A percentile compares a stretch with the other conserved stretches of the same genome.
Evolutionary conservation across 148 eudicot species (phyloP).

Genomic region (Persicaria maculosa): DNA sequence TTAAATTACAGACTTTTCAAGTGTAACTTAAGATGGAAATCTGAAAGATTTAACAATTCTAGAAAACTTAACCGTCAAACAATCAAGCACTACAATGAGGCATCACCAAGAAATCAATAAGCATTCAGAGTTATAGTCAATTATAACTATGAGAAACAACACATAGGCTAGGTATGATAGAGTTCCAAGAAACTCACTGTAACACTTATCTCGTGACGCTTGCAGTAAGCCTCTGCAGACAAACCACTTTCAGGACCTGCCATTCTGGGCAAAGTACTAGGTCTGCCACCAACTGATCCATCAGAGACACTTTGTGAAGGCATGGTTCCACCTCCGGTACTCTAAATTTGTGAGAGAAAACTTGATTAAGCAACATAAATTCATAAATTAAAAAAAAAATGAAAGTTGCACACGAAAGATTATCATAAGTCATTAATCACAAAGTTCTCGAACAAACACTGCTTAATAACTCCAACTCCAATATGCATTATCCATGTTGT

Average conservation of each 20-base stretch:
- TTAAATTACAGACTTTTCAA: background rate
- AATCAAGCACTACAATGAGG: background rate
- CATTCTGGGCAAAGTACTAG: conserved; percentile 25
- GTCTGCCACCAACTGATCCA: conserved; percentile 28
- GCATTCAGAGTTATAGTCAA: background rate
- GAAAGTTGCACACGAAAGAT: background rate
- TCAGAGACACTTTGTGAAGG: conserved; percentile 20
- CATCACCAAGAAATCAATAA: background rate
- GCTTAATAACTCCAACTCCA: conserved; percentile 6
- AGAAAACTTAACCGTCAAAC: background rate
- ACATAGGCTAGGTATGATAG: background rate
- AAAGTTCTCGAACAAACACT: background rate
- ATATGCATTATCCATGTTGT: background rate
- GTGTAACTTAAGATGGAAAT: background rate
- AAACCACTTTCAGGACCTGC: conserved; percentile 33
- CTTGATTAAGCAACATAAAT: background rate
- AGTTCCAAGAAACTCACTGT: conserved; percentile 40
- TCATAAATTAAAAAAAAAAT: background rate
- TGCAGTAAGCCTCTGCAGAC: conserved; percentile 74
- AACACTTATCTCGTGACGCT: conserved; percentile 76
- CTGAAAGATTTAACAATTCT: background rate
- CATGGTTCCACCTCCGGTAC: conserved; percentile 27
- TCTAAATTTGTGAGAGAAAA: conserved; percentile 19
- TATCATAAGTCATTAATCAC: background rate
- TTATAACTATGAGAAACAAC: background rate